Evolutionary conservation across 2,329 filamentous ascomycete genomes (phyloP), one percentile per base, ranked within the genome.

Genomic region (Harringtonia aguacate): DNA sequence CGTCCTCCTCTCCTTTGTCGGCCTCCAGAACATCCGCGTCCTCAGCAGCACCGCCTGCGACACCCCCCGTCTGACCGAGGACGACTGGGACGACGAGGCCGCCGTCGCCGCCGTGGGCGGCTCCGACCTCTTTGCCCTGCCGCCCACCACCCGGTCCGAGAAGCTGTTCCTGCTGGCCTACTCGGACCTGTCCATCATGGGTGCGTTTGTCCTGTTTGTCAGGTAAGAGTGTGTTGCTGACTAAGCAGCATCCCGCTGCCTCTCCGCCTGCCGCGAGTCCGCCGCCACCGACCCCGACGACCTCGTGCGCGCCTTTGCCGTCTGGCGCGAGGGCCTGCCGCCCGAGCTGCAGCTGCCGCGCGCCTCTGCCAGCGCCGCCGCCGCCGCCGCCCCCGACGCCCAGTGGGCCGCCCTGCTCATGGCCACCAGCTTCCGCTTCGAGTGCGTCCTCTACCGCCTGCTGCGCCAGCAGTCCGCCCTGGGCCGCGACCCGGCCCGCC

Each of bases 371-470:
- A 14, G 31, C 4, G 18, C 22, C 9, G 34, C 8, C 14, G n/a
- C 36, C 5, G 27, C 8, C 15, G 27, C 33, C 4, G 10, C 15
- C 2, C 4, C 4, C 35, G 3, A 13, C 3, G 36, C 31, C 36
- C 20, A 33, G 4, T 21, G 12, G 2, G 12, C 33, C 9, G 18
- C 21, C 10, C 15, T 38, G 2, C 36, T 43, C 1, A 3, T 38
- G 4, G 41, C 41, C 5, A 27, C 27, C 18, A 34, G 41, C 41
- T 43, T 38, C 29, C 41, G 41, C 15, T 15, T 43, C 21, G 41
- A 43, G 21, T 38, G 41, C 29, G 38, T 38, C 17, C 12, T 43
- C 15, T 43, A 27, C 17, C 41, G 41, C 4, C 21, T 38, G 36
- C 13, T 43, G n/a, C 41, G 35, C 24, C 24, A 27, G 4, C 4